Evolutionary conservation across 164 flowering plant genomes (phyloP), one percentile per base, ranked within the genome.

Genomic region (Liquidambar formosana): DNA sequence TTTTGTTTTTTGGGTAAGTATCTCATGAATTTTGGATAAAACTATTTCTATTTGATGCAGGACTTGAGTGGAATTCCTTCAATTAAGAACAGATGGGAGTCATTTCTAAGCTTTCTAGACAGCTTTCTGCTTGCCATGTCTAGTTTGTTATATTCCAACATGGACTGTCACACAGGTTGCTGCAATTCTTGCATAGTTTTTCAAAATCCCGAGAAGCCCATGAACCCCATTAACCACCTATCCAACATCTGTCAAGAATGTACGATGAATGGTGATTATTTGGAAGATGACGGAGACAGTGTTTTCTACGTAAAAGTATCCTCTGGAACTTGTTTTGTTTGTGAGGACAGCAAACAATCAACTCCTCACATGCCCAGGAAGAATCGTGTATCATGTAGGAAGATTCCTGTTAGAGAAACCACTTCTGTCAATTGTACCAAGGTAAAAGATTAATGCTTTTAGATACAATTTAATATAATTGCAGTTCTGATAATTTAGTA

Each of bases 321-420:
- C 21, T 23, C 56, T 22, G 4, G 43, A 27, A 63, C 53, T 49
- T 49, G 5, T 15, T 49, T 49, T 49, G n/a, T n/a, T 16, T 1
- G 53, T 49, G 53, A 49, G n/a, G 53, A 49, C n/a, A 3, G 18
- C 53, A 49, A 49, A 49, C 53, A 33, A 33, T 33, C 41, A 6
- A 33, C 6, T 33, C 41, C 41, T 2, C 6, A 6, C 41, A 33
- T 12, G 53, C n/a, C 53, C 53, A 16, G 8, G 16, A 16, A 63
- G 65, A 23, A 21, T 62, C 65, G 13, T 22, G 38, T 26, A 2
- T 12, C 8, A 49, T 62, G 28, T 23, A 62, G 44, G 66, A 63
- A 63, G 56, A 63, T 41, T 63, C 53, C 66, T 5, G 66, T 46
- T 22, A 63, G 23, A 63, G 66, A 63, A 48, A 47, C 66, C 27